Evolutionary conservation across 1,139 yeast genomes (phyloP).

Genomic region (Meyerozyma elateridarum): DNA sequence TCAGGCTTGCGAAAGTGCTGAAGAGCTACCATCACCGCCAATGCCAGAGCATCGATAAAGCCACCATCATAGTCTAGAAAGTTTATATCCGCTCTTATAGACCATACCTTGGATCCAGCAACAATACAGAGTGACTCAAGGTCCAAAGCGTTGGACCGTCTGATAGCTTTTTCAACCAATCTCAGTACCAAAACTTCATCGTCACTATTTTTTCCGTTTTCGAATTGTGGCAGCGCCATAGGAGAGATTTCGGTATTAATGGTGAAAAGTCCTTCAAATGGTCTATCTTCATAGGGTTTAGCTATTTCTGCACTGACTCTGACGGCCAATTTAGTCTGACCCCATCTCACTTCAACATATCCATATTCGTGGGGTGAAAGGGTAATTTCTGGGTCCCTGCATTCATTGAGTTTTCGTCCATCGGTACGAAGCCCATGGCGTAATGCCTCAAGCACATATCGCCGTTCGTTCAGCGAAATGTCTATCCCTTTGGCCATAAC

Average conservation of each 20-base stretch:
- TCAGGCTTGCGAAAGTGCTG: constrained; percentile 84
- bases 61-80: constrained; percentile 90
- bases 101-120: constrained; percentile 92
- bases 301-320: constrained; percentile 77
- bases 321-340: constrained; percentile 70
- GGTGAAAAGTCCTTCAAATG: constrained; percentile 85
- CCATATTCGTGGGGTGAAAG: constrained; percentile 71
- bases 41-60: constrained; percentile 81
- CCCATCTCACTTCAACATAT: constrained; percentile 71
- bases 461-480: constrained; percentile 61
- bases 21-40: constrained; percentile 84
- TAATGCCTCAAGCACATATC: constrained; percentile 58
- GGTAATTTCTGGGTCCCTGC: constrained; percentile 57
- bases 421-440: constrained; percentile 63
- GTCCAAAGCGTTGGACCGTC: constrained; percentile 87
- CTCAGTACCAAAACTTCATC: constrained; percentile 79
- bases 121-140: constrained; percentile 84
- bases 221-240: constrained; percentile 84
- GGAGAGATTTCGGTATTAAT: constrained; percentile 85
- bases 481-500: constrained; percentile 55
- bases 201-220: constrained; percentile 63
- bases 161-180: constrained; percentile 83
- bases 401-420: constrained; percentile 59
- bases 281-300: constrained; percentile 84
- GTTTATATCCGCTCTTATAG: constrained; percentile 82